A percentile compares a stretch with the other conserved stretches of the same genome.
Conservation (phyloP, 257 asterid species). For the Solanum gandarillasii region DNA sequence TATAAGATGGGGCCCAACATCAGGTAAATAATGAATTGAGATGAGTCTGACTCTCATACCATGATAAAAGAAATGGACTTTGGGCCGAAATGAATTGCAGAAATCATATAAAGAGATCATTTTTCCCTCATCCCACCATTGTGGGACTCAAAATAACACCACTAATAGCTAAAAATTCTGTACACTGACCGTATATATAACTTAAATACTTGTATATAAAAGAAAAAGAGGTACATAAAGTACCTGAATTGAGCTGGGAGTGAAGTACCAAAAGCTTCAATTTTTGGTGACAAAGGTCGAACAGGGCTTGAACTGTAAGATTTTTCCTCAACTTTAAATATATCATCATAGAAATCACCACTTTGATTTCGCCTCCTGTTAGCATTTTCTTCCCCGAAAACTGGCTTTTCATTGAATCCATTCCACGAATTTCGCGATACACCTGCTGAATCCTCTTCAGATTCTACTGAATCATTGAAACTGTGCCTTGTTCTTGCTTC, state of each 20-base stretch:
- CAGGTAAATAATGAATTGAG: not conserved
- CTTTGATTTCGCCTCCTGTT: slow-evolving; percentile 30
- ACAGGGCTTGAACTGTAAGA: slow-evolving; percentile 50
- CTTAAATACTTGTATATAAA: not conserved
- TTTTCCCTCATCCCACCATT: not conserved
- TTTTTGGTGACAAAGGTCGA: slow-evolving; percentile 31
- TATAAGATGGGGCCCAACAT: not conserved
- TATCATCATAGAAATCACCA: slow-evolving; percentile 64
- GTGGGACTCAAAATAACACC: not conserved
- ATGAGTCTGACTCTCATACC: not conserved
- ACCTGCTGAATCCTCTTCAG: slow-evolving; percentile 24
- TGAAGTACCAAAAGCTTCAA: slow-evolving; percentile 39
- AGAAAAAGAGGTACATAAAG: not conserved
- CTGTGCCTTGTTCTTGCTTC: slow-evolving; percentile 43
- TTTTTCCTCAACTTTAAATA: slow-evolving; percentile 46
- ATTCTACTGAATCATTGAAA: slow-evolving; percentile 29
- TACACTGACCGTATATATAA: not conserved
- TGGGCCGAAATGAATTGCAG: not conserved
- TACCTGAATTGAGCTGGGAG: slow-evolving; percentile 61
- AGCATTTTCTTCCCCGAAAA: slow-evolving; percentile 46
- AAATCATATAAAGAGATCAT: not conserved
- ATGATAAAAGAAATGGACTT: not conserved
- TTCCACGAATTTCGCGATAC: slow-evolving; percentile 12
- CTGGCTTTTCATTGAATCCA: slow-evolving; percentile 43
- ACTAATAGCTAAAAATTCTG: not conserved